Evolutionary conservation across 352 stramenopile species (phyloP).

Genomic region (Pythium phragmiticola): DNA sequence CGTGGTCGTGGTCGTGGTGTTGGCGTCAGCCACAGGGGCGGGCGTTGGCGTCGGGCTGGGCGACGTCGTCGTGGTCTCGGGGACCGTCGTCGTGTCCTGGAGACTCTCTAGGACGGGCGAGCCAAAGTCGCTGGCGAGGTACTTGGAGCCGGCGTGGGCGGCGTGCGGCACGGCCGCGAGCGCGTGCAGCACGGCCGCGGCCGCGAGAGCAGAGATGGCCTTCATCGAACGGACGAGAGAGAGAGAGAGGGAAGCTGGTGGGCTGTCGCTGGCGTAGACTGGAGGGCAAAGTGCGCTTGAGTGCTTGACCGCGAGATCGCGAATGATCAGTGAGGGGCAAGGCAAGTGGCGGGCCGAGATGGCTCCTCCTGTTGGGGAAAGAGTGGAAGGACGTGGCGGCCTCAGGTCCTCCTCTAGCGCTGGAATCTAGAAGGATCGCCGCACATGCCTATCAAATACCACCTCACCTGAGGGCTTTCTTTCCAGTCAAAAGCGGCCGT

Average conservation of each 20-base stretch:
- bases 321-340: neutral
- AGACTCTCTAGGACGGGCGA: neutral
- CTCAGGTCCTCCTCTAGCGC: too few relatives aligned
- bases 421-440: conserved; percentile 2
- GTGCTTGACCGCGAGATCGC: neutral
- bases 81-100: neutral
- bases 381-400: too few relatives aligned
- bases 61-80: neutral
- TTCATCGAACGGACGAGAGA: neutral
- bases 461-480: neutral
- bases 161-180: neutral
- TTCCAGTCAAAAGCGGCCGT: neutral
- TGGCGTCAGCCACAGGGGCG: neutral
- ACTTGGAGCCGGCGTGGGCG: neutral
- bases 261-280: neutral
- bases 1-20: neutral
- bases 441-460: neutral
- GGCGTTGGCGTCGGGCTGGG: neutral
- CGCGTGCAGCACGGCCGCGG: neutral
- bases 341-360: neutral
- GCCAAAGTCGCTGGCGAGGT: neutral
- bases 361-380: neutral
- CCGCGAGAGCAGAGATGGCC: neutral
- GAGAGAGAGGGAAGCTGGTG: neutral
- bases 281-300: neutral